phyloP scores from a whole-genome alignment of 306 rosid species.

The Herpetospermum pedunculosum region DNA sequence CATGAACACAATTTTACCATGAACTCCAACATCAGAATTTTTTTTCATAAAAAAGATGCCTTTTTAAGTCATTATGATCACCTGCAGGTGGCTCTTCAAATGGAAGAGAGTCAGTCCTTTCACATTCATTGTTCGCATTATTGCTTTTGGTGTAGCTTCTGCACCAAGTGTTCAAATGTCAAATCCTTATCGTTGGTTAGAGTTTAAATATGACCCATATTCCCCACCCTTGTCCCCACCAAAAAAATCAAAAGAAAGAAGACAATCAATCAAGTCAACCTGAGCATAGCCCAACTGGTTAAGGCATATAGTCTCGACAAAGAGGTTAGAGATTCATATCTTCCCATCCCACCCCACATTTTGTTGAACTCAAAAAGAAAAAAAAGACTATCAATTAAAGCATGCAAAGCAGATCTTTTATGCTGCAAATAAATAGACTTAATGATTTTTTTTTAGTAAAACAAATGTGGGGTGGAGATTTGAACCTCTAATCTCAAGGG shows the following conservation, averaged over 20 bases:
- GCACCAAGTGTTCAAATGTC: slow-evolving; percentile 31
- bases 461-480: not conserved
- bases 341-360: too few species aligned
- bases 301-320: too few species aligned
- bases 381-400: not conserved
- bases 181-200: slow-evolving; percentile 18
- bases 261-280: too few species aligned
- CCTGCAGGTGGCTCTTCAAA: slow-evolving; percentile 99
- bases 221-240: slow-evolving; percentile 1
- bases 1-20: slow-evolving; percentile 3
- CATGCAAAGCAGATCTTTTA: not conserved
- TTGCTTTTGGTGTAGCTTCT: slow-evolving; percentile 99
- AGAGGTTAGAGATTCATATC: too few species aligned
- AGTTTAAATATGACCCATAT: slow-evolving; percentile 11
- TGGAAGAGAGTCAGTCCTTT: slow-evolving; percentile 96
- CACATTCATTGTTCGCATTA: slow-evolving; percentile 98
- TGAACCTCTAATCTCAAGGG: not conserved
- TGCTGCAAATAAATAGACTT: not conserved
- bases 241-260: not conserved
- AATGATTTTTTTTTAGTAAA: not conserved
- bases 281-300: too few species aligned
- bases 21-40: slow-evolving; percentile 4
- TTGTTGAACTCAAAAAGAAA: too few species aligned
- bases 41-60: not conserved
- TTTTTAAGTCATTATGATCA: slow-evolving; percentile 15